Percentiles rank a stretch among this genome's conserved stretches.
These are phyloP conservation scores for Ampelocalamus luodianensis DNA, from an alignment of 176 grass and related monocot genomes.

Conservation along the genomic window DNA sequence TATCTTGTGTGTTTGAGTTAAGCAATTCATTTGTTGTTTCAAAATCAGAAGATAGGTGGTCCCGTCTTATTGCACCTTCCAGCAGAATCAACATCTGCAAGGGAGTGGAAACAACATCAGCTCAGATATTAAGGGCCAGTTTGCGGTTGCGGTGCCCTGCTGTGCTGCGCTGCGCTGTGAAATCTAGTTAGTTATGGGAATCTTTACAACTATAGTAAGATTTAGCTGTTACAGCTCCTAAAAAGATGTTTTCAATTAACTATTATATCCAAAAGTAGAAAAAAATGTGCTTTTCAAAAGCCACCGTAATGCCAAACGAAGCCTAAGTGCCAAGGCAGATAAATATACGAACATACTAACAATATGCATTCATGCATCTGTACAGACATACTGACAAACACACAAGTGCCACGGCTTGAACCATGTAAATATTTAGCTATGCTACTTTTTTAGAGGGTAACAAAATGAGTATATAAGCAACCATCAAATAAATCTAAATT, in stretches of 20 bases:
- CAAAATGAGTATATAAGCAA: slow-evolving; percentile 46
- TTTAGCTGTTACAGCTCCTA: not conserved
- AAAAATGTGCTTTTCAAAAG: not conserved
- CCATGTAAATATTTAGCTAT: slow-evolving; percentile 27
- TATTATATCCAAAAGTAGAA: not conserved
- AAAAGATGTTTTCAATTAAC: not conserved
- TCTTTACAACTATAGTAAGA: not conserved
- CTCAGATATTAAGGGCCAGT: not conserved
- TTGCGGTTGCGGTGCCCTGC: not conserved
- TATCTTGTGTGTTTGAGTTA: slow-evolving; percentile 46
- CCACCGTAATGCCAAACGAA: not conserved
- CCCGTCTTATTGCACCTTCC: slow-evolving; percentile 77
- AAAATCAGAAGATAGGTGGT: slow-evolving; percentile 77
- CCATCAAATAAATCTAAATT: slow-evolving; percentile 58
- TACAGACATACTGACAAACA: not conserved
- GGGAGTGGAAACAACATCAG: slow-evolving; percentile 22
- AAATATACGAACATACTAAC: not conserved
- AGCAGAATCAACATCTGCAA: slow-evolving; percentile 85
- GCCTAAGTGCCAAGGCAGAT: not conserved
- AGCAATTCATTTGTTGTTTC: slow-evolving; percentile 82
- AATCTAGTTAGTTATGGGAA: not conserved
- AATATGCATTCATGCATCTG: slow-evolving; percentile 26
- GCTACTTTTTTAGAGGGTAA: slow-evolving; percentile 27
- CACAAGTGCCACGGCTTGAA: slow-evolving; percentile 21
- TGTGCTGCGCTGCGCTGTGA: not conserved